These are phyloP conservation scores for Heterobasidion occidentale DNA, from an alignment of 1,284 basidiomycete species.

Conservation along the genomic window DNA sequence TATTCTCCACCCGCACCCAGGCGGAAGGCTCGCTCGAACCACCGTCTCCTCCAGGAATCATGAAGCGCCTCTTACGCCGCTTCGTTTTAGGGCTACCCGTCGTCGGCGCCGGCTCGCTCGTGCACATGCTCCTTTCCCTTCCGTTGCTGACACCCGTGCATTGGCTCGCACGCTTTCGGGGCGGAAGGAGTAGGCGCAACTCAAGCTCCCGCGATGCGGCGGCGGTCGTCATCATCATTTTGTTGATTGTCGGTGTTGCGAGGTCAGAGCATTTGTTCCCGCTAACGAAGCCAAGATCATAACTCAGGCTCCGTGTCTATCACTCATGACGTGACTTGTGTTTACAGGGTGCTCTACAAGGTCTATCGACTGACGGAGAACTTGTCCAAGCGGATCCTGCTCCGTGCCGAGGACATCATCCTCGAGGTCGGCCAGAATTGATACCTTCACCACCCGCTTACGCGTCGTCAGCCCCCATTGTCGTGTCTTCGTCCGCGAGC, in stretches of 20 bases:
- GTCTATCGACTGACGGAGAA: conserved; percentile 60
- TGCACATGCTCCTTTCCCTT: conserved; percentile 53
- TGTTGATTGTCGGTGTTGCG: conserved; percentile 55
- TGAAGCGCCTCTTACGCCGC: conserved; percentile 51
- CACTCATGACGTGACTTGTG: no score
- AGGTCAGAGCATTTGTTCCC: conserved; percentile 36
- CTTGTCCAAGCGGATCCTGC: conserved; percentile 50
- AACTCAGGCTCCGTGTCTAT: background rate
- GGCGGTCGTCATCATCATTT: conserved; percentile 51
- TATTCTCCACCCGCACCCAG: conserved; percentile 1
- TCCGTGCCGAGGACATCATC: conserved; percentile 71
- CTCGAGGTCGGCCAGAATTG: conserved; percentile 45
- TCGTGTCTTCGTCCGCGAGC: background rate
- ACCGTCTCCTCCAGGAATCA: conserved; percentile 31
- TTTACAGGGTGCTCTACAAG: conserved; percentile 54
- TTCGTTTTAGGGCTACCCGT: conserved; percentile 70
- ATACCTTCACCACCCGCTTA: background rate
- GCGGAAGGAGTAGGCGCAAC: conserved; percentile 42
- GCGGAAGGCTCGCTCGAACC: conserved; percentile 7
- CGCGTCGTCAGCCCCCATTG: background rate
- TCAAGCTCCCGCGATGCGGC: conserved; percentile 45
- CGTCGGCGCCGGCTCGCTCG: conserved; percentile 66
- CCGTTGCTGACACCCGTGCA: conserved; percentile 57
- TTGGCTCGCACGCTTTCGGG: conserved; percentile 57
- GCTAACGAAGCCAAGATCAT: background rate